Evolutionary conservation across 2,329 filamentous ascomycete genomes (phyloP), one percentile per base, ranked within the genome.

Genomic region (Bisporella sp.): DNA sequence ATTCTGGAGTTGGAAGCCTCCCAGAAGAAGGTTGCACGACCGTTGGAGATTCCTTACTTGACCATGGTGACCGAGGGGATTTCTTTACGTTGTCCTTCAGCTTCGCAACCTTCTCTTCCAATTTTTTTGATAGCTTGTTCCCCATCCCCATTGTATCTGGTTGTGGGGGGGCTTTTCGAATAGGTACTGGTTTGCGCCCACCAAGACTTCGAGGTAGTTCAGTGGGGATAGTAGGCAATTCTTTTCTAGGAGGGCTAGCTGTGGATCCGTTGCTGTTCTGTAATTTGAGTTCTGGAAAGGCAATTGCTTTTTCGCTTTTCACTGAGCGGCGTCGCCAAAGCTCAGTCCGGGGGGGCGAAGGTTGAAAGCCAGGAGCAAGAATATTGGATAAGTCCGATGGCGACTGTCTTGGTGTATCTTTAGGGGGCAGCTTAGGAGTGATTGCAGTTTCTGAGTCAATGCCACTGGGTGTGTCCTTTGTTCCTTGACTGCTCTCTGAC

Each of bases 191-290:
- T 48, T 59, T 62, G 40, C 59, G 56, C 29, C 49, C 54, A 41
- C 52, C 46, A 29, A 47, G 45, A 41, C 54, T 57, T 47, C 53
- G 54, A 28, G 58, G 59, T 7, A 57, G 45, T 32, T 51, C 45
- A 39, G 50, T 49, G 43, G 55, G 56, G 31, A 54, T 28, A 28
- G 50, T 13, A 13, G 57, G 56, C 32, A 59, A 47, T 35, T 35
- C 55, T 56, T 33, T 60, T 50, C 9, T 47, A 46, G 9, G 53
- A 30, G 52, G 50, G 60, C 33, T 51, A 39, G 51, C 59, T 2
- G 64, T 65, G 30, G 62, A 62, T 9, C 64, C 62, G 58, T 66
- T 65, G 50, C 58, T 62, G 41, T 59, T 57, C 39, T 58, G 44
- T 31, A 66, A 55, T 33, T 63, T 63, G 31, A 66, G 54, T 30